Conservation (phyloP, 371 early-diverging fungal genomes). For the Encephalitozoon intestinalis region DNA sequence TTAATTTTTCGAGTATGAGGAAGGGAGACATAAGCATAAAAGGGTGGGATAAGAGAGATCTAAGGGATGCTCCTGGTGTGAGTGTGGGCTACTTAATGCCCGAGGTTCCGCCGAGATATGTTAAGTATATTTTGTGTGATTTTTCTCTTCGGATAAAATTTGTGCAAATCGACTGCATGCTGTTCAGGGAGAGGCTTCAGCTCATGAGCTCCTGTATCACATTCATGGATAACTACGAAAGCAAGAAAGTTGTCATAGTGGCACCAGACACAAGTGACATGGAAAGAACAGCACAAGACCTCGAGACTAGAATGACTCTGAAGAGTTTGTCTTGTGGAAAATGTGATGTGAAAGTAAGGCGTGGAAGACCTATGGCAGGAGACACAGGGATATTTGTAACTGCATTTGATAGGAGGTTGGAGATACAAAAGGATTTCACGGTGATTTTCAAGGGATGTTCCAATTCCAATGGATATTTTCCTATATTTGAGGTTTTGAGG, state of each 20-base stretch:
- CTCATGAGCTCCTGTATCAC: background rate
- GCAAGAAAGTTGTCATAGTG: background rate
- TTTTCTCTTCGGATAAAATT: background rate
- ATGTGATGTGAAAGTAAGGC: background rate
- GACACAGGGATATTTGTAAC: slow-evolving; percentile 11
- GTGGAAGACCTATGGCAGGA: background rate
- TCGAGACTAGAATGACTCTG: slow-evolving; percentile 19
- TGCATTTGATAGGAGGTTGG: background rate
- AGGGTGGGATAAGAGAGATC: background rate
- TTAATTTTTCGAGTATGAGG: no score
- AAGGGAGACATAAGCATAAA: background rate
- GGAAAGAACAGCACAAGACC: background rate
- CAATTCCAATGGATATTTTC: background rate
- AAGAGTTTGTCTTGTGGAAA: background rate
- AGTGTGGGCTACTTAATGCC: background rate
- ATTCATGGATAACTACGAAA: background rate
- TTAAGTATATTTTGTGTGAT: background rate
- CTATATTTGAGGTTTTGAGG: slow-evolving; percentile 37
- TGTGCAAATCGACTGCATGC: background rate
- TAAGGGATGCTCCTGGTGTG: background rate
- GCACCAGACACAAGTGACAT: background rate
- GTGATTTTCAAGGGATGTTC: slow-evolving; percentile 34
- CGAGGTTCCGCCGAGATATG: background rate
- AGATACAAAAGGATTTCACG: background rate
- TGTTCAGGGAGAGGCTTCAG: background rate